Evolutionary conservation across 257 asterid species (phyloP).

Genomic region (Jacaranda copaia): DNA sequence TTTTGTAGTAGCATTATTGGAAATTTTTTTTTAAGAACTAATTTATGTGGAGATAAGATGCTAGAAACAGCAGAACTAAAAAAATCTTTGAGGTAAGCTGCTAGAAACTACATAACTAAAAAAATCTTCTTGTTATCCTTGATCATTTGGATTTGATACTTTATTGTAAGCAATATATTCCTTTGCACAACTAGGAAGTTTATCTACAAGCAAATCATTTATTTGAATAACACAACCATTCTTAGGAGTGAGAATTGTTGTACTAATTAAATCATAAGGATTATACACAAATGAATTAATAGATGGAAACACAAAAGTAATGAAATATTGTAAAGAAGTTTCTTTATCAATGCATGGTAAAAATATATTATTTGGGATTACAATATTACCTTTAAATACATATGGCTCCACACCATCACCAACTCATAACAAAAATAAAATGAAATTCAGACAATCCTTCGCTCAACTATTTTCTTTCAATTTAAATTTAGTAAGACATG

Average conservation of each 20-base stretch:
- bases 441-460: not conserved
- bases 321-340: no score
- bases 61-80: not conserved
- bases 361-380: no score
- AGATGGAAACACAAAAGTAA: no score
- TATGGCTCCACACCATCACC: not conserved
- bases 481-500: not conserved
- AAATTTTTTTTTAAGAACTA: no score
- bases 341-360: no score
- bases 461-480: not conserved
- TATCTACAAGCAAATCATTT: no score
- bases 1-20: no score
- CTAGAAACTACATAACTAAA: not conserved
- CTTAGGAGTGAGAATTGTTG: not conserved
- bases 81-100: not conserved
- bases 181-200: no score
- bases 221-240: not conserved
- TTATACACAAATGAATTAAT: not conserved
- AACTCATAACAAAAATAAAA: not conserved
- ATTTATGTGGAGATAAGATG: not conserved
- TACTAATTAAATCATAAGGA: not conserved
- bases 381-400: not conserved
- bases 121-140: not conserved
- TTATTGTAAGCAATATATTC: no score
- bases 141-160: no score